Base-by-base conservation (phyloP, 2,329 filamentous ascomycete species). In the Trichoderma koningii region DNA sequence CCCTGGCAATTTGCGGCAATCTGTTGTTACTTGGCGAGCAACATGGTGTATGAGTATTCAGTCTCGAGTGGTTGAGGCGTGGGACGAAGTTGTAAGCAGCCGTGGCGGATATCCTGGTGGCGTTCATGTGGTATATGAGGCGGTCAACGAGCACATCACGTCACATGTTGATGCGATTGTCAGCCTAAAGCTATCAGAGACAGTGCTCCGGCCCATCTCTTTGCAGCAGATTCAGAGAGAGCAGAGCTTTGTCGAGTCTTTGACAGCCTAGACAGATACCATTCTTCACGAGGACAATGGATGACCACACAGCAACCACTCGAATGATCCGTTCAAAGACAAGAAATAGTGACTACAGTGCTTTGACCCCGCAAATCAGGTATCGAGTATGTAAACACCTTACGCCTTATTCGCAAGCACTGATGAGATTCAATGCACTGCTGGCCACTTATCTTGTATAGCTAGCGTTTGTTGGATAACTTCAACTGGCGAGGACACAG, bases 161-260 rank as follows among this genome's bases (percentile, higher is more conserved):
- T 67, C 41, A 44, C 69, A 73, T 53, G 71, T 61, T 1, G 70
- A 72, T 68, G 70, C 71, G 5, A 73, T 73, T 55, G 44, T 61
- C 19, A 63, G 71, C 34, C 55, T 74, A 55, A 53, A 67, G 28
- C 65, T 73, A 42, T 69, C 65, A 21, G 66, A 61, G 1, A 55
- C 70, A 55, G 68, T 72, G 3, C 19, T 48, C 50, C 66, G 69
- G 19, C 69, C 67, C 55, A 59, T 69, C 52, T 73, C 69, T 34
- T 55, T 72, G 34, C 69, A 30, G 42, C 70, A 73, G 52, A 72
- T 71, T 28, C 45, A 68, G 12, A 68, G 23, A 50, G 69, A 71
- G 63, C 23, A 69, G 53, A 59, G 51, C 34, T 64, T 70, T 65
- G 30, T 60, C 19, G 17, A 3, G 15, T 60, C 45, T 21, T 60